These are phyloP conservation scores for Claviceps paspali DNA, from an alignment of 2,329 filamentous ascomycete species.

Conservation along the genomic window DNA sequence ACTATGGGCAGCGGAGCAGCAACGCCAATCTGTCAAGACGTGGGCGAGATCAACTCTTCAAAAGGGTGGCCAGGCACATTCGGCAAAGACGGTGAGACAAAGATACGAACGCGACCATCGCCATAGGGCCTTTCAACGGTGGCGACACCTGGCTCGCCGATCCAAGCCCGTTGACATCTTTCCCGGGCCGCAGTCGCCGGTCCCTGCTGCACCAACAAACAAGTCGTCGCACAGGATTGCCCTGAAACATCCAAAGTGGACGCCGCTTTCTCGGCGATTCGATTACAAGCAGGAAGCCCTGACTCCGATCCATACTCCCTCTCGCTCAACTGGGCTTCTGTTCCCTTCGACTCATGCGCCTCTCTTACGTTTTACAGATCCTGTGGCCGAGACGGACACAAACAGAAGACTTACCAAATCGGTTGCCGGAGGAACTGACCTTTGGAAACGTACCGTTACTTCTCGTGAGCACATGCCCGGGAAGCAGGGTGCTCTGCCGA, in stretches of 20 bases:
- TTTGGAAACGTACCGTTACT: neutral
- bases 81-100: constrained; percentile 17
- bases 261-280: constrained; percentile 11
- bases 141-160: constrained; percentile 13
- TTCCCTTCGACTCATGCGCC: constrained; percentile 20
- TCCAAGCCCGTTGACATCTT: constrained; percentile 5
- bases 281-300: constrained; percentile 9
- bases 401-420: constrained; percentile 12
- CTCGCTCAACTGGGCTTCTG: constrained; percentile 29
- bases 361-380: constrained; percentile 14
- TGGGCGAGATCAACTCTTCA: constrained; percentile 24
- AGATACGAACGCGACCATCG: constrained; percentile 19
- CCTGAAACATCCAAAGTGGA: constrained; percentile 13
- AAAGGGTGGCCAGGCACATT: constrained; percentile 22
- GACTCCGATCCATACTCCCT: constrained; percentile 25
- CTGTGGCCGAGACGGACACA: constrained; percentile 17
- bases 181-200: constrained; percentile 1
- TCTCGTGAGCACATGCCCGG: neutral
- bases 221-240: constrained; percentile 11
- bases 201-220: neutral
- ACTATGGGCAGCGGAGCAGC: constrained; percentile 17
- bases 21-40: constrained; percentile 18
- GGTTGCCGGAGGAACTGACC: neutral
- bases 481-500: constrained; percentile 3
- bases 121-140: constrained; percentile 16